These are phyloP conservation scores for Cladophialophora psammophila DNA, from an alignment of 2,329 filamentous ascomycete genomes.

Conservation along the genomic window DNA sequence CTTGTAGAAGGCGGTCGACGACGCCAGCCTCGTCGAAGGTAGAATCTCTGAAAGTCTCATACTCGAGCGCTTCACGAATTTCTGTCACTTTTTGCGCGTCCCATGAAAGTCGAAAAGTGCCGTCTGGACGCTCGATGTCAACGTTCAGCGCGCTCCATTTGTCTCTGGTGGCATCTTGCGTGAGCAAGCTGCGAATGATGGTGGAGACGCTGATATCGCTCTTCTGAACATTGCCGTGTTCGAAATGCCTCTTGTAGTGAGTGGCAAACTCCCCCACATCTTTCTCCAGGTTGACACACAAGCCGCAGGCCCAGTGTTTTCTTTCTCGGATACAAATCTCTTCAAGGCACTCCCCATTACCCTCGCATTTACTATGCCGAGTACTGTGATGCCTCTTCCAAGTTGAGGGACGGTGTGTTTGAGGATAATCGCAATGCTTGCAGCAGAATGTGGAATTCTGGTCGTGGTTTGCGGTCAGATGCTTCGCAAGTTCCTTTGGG, in stretches of 20 bases:
- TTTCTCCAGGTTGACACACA: not conserved
- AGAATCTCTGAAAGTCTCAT: not conserved
- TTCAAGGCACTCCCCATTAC: slow-evolving; percentile 3
- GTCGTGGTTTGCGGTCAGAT: slow-evolving; percentile 11
- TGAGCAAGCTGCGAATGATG: slow-evolving; percentile 18
- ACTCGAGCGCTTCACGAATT: slow-evolving; percentile 14
- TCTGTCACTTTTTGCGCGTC: slow-evolving; percentile 1
- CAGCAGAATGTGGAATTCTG: not conserved
- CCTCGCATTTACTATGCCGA: slow-evolving; percentile 1
- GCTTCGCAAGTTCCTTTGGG: not conserved
- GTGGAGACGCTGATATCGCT: slow-evolving; percentile 1
- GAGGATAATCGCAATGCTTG: not conserved
- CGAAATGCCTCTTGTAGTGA: slow-evolving; percentile 12
- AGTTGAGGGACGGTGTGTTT: not conserved
- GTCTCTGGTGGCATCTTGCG: slow-evolving; percentile 8
- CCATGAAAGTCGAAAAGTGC: not conserved
- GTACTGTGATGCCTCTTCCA: slow-evolving; percentile 13
- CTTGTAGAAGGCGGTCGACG: slow-evolving; percentile 1
- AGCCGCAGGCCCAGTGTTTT: slow-evolving; percentile 9
- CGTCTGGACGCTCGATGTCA: not conserved
- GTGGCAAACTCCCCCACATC: not conserved
- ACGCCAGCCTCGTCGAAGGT: not conserved
- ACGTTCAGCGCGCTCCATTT: not conserved
- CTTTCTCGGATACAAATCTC: not conserved
- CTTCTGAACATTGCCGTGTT: not conserved